These are phyloP conservation scores for Heliocybe sulcata DNA, from an alignment of 1,284 basidiomycete genomes.

Conservation along the genomic window DNA sequence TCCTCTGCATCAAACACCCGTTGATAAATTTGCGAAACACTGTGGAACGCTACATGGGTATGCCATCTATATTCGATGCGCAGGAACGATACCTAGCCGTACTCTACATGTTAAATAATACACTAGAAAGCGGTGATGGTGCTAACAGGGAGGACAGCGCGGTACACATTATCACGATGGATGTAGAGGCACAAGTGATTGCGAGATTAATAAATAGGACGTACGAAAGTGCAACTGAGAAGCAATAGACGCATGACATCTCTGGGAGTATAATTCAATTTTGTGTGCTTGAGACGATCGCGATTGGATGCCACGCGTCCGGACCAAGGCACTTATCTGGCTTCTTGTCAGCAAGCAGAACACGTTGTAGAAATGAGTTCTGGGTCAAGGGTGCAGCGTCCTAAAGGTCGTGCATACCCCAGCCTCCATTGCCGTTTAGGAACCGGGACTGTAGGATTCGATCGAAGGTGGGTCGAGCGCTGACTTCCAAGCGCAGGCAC, in stretches of 20 bases:
- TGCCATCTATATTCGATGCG: background rate
- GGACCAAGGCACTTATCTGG: conserved; percentile 4
- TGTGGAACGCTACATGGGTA: background rate
- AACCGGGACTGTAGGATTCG: conserved; percentile 73
- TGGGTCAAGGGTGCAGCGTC: background rate
- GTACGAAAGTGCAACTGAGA: conserved; percentile 2
- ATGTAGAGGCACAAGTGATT: conserved; percentile 4
- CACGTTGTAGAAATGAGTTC: background rate
- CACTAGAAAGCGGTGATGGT: background rate
- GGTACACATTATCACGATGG: conserved; percentile 1
- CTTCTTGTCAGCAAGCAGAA: background rate
- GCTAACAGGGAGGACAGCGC: background rate
- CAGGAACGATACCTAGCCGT: background rate
- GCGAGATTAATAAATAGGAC: conserved; percentile 7
- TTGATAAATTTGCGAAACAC: too few relatives aligned
- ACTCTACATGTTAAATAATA: conserved; percentile 4
- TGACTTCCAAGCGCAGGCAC: conserved; percentile 71
- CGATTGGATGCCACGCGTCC: conserved; percentile 1
- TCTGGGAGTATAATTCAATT: background rate
- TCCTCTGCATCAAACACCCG: background rate
- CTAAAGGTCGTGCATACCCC: conserved; percentile 27
- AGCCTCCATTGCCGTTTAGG: conserved; percentile 62
- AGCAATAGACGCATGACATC: background rate
- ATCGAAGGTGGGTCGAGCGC: conserved; percentile 75
- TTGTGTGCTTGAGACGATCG: background rate